Percentiles rank a stretch among this genome's conserved stretches.
Evolutionary conservation across 176 grass and related monocot genomes (phyloP).

Genomic region (Chloris gayana): DNA sequence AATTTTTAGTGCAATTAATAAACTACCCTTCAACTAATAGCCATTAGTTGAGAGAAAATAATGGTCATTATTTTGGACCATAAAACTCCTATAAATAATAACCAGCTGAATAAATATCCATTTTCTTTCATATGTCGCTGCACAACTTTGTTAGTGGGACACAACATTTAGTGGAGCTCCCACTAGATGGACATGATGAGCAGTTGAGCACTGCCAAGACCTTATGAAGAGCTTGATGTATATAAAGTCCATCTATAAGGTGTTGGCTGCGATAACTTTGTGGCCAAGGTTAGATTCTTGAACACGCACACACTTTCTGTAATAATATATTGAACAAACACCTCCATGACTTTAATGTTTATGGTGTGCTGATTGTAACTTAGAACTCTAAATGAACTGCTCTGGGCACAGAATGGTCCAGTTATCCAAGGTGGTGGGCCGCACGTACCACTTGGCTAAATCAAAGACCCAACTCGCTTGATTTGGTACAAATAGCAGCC

Average conservation of each 20-base stretch:
- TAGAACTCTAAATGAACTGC: not conserved
- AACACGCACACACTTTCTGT: not conserved
- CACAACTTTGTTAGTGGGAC: not conserved
- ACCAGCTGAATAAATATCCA: too few species aligned
- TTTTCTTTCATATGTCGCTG: not conserved
- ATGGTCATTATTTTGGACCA: too few species aligned
- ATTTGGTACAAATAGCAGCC: constrained; percentile 17
- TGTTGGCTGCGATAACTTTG: not conserved
- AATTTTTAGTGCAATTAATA: too few species aligned
- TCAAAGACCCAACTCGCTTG: constrained; percentile 10
- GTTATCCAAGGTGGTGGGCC: not conserved
- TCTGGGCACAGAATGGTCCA: not conserved
- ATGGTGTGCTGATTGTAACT: not conserved
- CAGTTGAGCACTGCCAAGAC: not conserved
- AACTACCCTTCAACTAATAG: too few species aligned
- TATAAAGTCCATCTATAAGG: not conserved
- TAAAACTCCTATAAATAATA: too few species aligned
- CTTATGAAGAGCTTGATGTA: too few species aligned
- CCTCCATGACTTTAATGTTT: not conserved
- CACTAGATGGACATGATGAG: constrained; percentile 1
- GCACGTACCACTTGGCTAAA: not conserved
- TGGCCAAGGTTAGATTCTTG: not conserved
- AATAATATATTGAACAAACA: not conserved
- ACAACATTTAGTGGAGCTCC: not conserved
- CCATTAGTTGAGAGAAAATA: too few species aligned